Percentiles rank a stretch among this genome's conserved stretches.
Evolutionary conservation across 208 protist genomes (phyloP).

Genomic region (Trypanosoma congolense): DNA sequence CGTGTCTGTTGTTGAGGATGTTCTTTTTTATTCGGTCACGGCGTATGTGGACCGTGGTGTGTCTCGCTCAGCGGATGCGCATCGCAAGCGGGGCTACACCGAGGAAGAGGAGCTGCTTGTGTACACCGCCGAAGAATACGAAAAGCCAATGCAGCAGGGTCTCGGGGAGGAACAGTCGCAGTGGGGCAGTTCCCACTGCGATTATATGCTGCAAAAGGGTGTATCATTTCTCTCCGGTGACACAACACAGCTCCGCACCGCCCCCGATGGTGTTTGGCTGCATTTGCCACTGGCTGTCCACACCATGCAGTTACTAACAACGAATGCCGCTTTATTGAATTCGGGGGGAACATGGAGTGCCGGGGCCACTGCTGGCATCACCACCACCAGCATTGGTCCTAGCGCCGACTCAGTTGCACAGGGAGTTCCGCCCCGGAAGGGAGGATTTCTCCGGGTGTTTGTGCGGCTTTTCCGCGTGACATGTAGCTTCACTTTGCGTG

Average conservation of each 20-base stretch:
- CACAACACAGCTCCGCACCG: slow-evolving; percentile 24
- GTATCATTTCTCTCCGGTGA: slow-evolving; percentile 8
- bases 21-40: slow-evolving; percentile 60
- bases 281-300: slow-evolving; percentile 67
- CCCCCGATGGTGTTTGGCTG: slow-evolving; percentile 71
- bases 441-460: slow-evolving; percentile 79
- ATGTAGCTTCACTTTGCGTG: slow-evolving; percentile 58
- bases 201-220: not conserved
- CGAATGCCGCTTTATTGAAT: slow-evolving; percentile 46
- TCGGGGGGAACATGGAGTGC: slow-evolving; percentile 31
- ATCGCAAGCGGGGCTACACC: slow-evolving; percentile 34
- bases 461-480: slow-evolving; percentile 61
- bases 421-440: slow-evolving; percentile 26
- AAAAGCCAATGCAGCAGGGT: not conserved
- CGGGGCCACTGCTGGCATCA: slow-evolving; percentile 8
- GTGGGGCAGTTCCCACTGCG: not conserved
- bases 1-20: slow-evolving; percentile 51
- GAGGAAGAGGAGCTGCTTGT: slow-evolving; percentile 48
- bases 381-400: slow-evolving; percentile 5
- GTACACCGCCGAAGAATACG: not conserved
- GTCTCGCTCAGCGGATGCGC: not conserved
- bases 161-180: not conserved
- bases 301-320: slow-evolving; percentile 53
- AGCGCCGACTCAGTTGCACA: not conserved
- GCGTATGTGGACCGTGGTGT: slow-evolving; percentile 5